Conservation (phyloP, 2,329 filamentous ascomycete genomes). For the Microdochium trichocladiopsis region DNA sequence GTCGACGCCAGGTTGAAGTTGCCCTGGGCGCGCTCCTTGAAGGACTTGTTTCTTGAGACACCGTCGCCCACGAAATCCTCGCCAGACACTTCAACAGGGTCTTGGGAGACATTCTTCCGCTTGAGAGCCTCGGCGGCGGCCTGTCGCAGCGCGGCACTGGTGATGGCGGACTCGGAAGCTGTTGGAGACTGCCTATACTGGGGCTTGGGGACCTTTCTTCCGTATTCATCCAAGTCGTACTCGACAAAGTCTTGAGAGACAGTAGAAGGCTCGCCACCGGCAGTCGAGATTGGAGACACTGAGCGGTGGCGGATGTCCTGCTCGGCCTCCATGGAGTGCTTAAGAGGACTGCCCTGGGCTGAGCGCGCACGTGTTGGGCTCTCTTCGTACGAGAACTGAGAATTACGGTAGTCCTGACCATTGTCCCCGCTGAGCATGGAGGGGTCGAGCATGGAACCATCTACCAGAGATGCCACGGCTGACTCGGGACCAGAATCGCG, state of each 20-base stretch:
- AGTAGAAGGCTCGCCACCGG: slow-evolving; percentile 14
- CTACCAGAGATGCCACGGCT: slow-evolving; percentile 77
- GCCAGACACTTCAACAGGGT: slow-evolving; percentile 25
- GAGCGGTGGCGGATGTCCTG: slow-evolving; percentile 30
- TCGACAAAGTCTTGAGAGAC: slow-evolving; percentile 41
- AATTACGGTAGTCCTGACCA: slow-evolving; percentile 39
- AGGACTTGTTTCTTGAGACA: slow-evolving; percentile 54
- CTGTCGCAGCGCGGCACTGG: slow-evolving; percentile 43
- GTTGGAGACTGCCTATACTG: slow-evolving; percentile 44
- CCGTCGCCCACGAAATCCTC: slow-evolving; percentile 39
- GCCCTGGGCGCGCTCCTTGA: slow-evolving; percentile 57
- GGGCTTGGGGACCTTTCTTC: slow-evolving; percentile 42
- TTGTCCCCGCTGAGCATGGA: slow-evolving; percentile 58
- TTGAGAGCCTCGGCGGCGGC: slow-evolving; percentile 45
- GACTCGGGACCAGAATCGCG: slow-evolving; percentile 73
- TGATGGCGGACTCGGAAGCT: slow-evolving; percentile 50
- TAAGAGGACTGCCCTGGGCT: slow-evolving; percentile 31
- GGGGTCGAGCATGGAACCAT: slow-evolving; percentile 62
- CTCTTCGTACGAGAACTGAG: slow-evolving; percentile 6
- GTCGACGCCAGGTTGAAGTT: slow-evolving; percentile 47
- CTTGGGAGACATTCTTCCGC: slow-evolving; percentile 35
- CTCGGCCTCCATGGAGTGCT: slow-evolving; percentile 29
- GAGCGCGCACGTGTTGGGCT: slow-evolving; percentile 7
- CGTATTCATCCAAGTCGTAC: slow-evolving; percentile 52
- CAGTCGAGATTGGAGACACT: slow-evolving; percentile 28